These are phyloP conservation scores for Penstemon davidsonii DNA, from an alignment of 257 asterid species.

Conservation along the genomic window DNA sequence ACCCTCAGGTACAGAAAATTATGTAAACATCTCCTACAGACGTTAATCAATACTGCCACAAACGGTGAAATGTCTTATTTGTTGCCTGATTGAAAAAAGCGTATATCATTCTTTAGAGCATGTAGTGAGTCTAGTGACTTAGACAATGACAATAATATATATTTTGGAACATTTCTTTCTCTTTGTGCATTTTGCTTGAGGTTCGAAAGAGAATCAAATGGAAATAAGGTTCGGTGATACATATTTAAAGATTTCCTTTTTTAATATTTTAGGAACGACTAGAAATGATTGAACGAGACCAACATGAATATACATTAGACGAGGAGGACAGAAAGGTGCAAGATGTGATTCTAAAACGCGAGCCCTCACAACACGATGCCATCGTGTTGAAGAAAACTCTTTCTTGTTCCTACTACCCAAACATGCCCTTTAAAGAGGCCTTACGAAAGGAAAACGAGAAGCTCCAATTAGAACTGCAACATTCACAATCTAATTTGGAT, in stretches of 20 bases:
- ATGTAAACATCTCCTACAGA: too few species aligned
- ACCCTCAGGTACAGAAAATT: too few species aligned
- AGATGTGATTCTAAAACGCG: constrained; percentile 70
- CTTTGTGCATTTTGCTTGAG: constrained; percentile 10
- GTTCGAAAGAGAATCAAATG: not conserved
- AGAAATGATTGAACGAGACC: constrained; percentile 73
- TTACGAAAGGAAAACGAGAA: constrained; percentile 71
- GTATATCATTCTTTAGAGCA: not conserved
- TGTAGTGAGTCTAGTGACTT: not conserved
- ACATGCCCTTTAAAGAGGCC: constrained; percentile 68
- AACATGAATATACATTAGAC: constrained; percentile 73
- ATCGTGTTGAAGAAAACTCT: constrained; percentile 70
- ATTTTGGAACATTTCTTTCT: not conserved
- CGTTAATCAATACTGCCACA: too few species aligned
- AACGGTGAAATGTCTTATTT: too few species aligned
- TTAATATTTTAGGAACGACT: constrained; percentile 60
- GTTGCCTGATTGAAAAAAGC: too few species aligned
- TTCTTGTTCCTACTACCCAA: constrained; percentile 75
- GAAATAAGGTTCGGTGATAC: not conserved
- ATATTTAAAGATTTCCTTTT: constrained; percentile 1
- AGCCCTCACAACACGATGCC: constrained; percentile 65
- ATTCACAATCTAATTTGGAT: constrained; percentile 76
- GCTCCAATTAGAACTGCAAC: constrained; percentile 80
- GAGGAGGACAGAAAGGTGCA: constrained; percentile 81
- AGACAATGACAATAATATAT: not conserved